Evolutionary conservation across 495 filamentous ascomycete genomes (phyloP).

Genomic region (Penicillium antarcticum): DNA sequence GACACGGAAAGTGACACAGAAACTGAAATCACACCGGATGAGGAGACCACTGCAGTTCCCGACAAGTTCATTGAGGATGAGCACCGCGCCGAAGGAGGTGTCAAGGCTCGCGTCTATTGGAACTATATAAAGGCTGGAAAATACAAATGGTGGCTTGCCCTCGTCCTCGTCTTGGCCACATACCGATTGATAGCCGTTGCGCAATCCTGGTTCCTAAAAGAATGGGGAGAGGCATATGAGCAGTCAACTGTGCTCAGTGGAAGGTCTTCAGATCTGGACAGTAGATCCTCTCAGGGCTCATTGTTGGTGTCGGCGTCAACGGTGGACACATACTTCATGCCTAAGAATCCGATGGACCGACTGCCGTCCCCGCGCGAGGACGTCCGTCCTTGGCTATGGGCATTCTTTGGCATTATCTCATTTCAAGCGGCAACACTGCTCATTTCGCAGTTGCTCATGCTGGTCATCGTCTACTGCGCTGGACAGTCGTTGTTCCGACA

Average conservation of each 20-base stretch:
- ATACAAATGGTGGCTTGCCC: constrained; percentile 63
- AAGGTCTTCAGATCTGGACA: not conserved
- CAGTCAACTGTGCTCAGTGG: constrained; percentile 16
- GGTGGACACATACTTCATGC: constrained; percentile 20
- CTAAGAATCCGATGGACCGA: constrained; percentile 43
- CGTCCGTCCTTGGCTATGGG: constrained; percentile 68
- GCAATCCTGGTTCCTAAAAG: constrained; percentile 78
- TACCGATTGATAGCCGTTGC: constrained; percentile 58
- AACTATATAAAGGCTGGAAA: constrained; percentile 76
- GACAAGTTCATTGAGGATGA: constrained; percentile 85
- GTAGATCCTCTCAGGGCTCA: not conserved
- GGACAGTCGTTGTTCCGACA: constrained; percentile 68
- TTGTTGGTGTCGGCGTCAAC: constrained; percentile 4
- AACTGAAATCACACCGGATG: constrained; percentile 34
- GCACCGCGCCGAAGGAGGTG: constrained; percentile 68
- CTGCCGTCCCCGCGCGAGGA: constrained; percentile 65
- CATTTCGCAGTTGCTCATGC: constrained; percentile 56
- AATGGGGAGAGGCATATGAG: constrained; percentile 77
- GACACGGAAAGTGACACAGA: constrained; percentile 32
- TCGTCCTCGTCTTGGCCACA: constrained; percentile 55
- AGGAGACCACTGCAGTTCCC: constrained; percentile 51
- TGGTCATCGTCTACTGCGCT: constrained; percentile 69
- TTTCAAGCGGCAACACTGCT: constrained; percentile 54
- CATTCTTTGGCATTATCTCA: constrained; percentile 59
- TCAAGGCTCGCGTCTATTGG: constrained; percentile 74